Conservation (phyloP, 345 rosid species). For the Populus tremula region DNA sequence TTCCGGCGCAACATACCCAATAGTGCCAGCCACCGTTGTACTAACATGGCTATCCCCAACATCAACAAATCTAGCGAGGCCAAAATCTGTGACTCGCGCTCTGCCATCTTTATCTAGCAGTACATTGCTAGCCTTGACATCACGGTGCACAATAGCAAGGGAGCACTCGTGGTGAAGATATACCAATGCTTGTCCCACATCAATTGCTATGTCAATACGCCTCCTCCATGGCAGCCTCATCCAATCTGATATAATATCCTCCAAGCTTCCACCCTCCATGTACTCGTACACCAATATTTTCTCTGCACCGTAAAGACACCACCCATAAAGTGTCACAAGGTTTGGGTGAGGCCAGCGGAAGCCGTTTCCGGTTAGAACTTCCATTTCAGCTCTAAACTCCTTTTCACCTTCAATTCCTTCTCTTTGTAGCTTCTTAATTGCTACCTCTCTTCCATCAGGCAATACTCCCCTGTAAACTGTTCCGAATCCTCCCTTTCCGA, state of each 20-base stretch:
- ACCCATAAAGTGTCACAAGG: conserved; percentile 83
- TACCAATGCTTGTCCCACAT: conserved; percentile 67
- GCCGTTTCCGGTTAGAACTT: conserved; percentile 69
- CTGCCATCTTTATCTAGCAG: conserved; percentile 63
- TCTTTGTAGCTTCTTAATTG: conserved; percentile 83
- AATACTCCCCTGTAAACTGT: conserved; percentile 73
- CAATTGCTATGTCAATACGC: conserved; percentile 61
- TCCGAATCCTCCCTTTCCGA: conserved; percentile 89
- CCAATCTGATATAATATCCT: conserved; percentile 69
- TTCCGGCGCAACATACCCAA: conserved; percentile 94
- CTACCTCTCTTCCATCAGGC: conserved; percentile 83
- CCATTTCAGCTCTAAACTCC: conserved; percentile 92
- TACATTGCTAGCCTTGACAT: conserved; percentile 93
- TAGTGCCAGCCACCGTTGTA: conserved; percentile 85
- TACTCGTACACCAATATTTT: conserved; percentile 80
- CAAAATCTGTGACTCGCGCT: conserved; percentile 85
- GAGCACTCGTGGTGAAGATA: conserved; percentile 90
- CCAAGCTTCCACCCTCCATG: conserved; percentile 88
- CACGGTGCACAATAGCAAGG: conserved; percentile 86
- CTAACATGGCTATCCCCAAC: conserved; percentile 83
- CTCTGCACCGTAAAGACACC: conserved; percentile 77
- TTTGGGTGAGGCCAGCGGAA: conserved; percentile 93
- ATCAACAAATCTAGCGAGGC: conserved; percentile 72
- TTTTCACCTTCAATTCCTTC: conserved; percentile 84
- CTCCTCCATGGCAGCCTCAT: conserved; percentile 54